Conservation (phyloP, 306 rosid genomes). For the Lathyrus sativus region DNA sequence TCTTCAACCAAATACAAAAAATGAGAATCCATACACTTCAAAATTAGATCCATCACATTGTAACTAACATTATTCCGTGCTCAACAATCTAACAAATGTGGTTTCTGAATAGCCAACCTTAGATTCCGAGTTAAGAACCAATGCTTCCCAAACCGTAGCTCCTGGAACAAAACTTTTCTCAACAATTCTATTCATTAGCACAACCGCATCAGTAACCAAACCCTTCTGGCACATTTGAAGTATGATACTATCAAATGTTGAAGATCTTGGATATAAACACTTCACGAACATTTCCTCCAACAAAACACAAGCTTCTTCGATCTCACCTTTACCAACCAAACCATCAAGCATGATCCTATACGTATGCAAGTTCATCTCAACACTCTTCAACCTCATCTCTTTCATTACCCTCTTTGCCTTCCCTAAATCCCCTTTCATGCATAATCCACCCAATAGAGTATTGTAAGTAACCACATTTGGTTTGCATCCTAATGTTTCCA, state of each 20-base stretch:
- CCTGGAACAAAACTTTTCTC: constrained; percentile 50
- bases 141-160: constrained; percentile 62
- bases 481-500: constrained; percentile 71
- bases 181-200: constrained; percentile 52
- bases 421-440: constrained; percentile 45
- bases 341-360: constrained; percentile 65
- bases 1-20: not conserved
- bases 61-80: not conserved
- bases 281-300: constrained; percentile 70
- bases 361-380: constrained; percentile 58
- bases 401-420: constrained; percentile 51
- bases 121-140: constrained; percentile 47
- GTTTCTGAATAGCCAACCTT: constrained; percentile 43
- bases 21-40: not conserved
- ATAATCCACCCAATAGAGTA: constrained; percentile 56
- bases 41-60: not conserved
- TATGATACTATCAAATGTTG: constrained; percentile 57
- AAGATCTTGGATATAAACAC: constrained; percentile 47
- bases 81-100: constrained; percentile 48
- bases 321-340: constrained; percentile 53
- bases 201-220: constrained; percentile 51
- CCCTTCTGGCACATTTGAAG: constrained; percentile 60
- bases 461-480: constrained; percentile 74
- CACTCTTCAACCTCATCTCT: constrained; percentile 59
- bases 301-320: constrained; percentile 56